Percentiles rank a stretch among this genome's conserved stretches.
Conservation (phyloP, 2,329 filamentous ascomycete genomes). For the Fusarium hostae region DNA sequence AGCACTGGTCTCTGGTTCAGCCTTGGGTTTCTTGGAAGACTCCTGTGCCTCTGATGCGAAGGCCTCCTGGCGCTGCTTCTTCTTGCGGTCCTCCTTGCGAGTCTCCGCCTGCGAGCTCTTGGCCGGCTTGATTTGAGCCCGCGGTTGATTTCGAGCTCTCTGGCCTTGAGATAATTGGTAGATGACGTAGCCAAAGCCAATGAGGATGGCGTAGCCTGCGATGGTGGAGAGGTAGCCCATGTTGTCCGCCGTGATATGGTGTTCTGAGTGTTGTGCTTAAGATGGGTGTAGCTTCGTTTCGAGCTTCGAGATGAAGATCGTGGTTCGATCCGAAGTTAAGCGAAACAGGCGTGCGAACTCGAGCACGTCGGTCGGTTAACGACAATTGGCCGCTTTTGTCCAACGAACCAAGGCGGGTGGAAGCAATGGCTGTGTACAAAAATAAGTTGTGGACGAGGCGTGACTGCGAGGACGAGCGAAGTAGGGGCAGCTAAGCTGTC, state of each 20-base stretch:
- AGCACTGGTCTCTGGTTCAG: constrained; percentile 45
- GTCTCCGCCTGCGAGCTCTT: constrained; percentile 48
- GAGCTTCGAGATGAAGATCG: constrained; percentile 19
- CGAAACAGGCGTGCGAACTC: constrained; percentile 12
- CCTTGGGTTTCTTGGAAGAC: constrained; percentile 53
- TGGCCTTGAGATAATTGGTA: constrained; percentile 51
- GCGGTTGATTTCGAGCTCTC: constrained; percentile 48
- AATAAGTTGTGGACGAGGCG: constrained; percentile 12
- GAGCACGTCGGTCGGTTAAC: constrained; percentile 2
- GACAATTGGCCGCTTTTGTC: constrained; percentile 5
- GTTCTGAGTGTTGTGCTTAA: constrained; percentile 8
- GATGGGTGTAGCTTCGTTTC: constrained; percentile 23
- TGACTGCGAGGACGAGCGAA: constrained; percentile 23
- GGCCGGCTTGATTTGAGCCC: constrained; percentile 44
- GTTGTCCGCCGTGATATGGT: constrained; percentile 48
- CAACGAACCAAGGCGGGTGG: constrained; percentile 1
- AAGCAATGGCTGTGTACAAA: constrained; percentile 12
- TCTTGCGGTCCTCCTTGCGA: constrained; percentile 57
- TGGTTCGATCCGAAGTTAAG: constrained; percentile 6
- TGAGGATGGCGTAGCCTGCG: constrained; percentile 51
- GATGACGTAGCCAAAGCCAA: constrained; percentile 50
- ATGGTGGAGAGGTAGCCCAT: constrained; percentile 53
- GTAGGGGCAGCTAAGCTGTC: constrained; percentile 33
- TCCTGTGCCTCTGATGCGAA: constrained; percentile 53
- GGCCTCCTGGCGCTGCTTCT: constrained; percentile 59